A percentile compares a stretch with the other conserved stretches of the same genome.
These are phyloP conservation scores for Chenopodium album DNA, from an alignment of 148 eudicot species.

Conservation along the genomic window DNA sequence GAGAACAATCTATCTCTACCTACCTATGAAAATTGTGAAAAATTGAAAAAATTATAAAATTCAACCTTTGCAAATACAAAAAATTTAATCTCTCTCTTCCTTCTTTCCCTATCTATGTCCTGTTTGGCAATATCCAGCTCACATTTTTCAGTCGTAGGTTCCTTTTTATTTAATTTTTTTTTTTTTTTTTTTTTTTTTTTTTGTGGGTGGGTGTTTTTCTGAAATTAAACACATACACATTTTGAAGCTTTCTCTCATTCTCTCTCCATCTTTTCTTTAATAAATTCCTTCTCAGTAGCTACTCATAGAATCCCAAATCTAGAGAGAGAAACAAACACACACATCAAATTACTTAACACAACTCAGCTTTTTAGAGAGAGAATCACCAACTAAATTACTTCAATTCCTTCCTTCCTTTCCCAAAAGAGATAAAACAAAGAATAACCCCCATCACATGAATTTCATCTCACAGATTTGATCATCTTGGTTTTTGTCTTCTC, in stretches of 20 bases:
- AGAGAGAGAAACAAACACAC: slow-evolving; percentile 20
- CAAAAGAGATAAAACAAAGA: not conserved
- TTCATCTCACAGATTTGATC: slow-evolving; percentile 1
- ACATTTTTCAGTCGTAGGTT: slow-evolving; percentile 42
- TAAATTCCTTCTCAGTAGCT: slow-evolving; percentile 16
- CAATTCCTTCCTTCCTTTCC: not conserved
- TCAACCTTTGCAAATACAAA: slow-evolving; percentile 16
- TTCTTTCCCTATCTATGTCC: slow-evolving; percentile 16
- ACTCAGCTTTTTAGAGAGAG: slow-evolving; percentile 11
- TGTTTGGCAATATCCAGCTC: slow-evolving; percentile 36
- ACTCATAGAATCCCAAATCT: slow-evolving; percentile 11
- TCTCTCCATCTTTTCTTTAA: slow-evolving; percentile 9
- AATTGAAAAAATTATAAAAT: not conserved
- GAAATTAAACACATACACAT: slow-evolving; percentile 28
- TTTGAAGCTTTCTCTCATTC: slow-evolving; percentile 31
- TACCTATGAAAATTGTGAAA: not conserved
- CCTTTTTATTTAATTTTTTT: not conserved
- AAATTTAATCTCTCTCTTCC: not conserved
- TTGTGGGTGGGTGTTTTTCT: slow-evolving; percentile 19
- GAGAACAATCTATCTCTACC: not conserved
- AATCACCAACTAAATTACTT: not conserved
- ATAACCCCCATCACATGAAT: not conserved
- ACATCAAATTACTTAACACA: not conserved
- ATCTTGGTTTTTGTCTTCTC: not conserved
- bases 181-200: not conserved